Conservation (phyloP, 1,139 yeast species). For the Candida frijolesensis region DNA sequence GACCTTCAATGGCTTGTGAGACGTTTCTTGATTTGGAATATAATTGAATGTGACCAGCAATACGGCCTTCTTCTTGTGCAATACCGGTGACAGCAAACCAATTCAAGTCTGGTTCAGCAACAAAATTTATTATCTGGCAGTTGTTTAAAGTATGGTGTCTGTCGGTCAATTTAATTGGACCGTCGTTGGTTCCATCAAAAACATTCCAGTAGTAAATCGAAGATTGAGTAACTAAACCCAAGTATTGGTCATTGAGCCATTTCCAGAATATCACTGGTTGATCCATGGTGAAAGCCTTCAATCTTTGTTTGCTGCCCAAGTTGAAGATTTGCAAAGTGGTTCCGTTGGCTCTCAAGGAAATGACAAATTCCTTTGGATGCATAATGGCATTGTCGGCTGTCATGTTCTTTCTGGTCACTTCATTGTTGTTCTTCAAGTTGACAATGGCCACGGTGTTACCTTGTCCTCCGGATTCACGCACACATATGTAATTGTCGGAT, state of each 20-base stretch:
- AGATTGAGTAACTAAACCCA: constrained; percentile 84
- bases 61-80: constrained; percentile 91
- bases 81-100: constrained; percentile 98
- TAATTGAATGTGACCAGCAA: constrained; percentile 95
- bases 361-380: constrained; percentile 88
- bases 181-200: constrained; percentile 74
- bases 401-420: constrained; percentile 86
- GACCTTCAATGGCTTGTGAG: constrained; percentile 97
- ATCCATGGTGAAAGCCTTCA: constrained; percentile 82
- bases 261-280: constrained; percentile 96
- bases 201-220: constrained; percentile 81
- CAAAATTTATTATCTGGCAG: constrained; percentile 89
- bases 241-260: constrained; percentile 74
- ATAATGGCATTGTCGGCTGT: constrained; percentile 96
- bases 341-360: constrained; percentile 94
- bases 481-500: constrained; percentile 87
- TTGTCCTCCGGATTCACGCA: constrained; percentile 73
- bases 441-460: constrained; percentile 93
- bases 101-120: constrained; percentile 75
- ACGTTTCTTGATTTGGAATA: constrained; percentile 86
- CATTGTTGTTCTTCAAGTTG: constrained; percentile 74
- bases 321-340: constrained; percentile 94
- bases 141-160: constrained; percentile 81
- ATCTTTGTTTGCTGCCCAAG: constrained; percentile 81
- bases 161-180: constrained; percentile 78